Conservation (phyloP, 495 filamentous ascomycete species). For the Penicillium goetzii region DNA sequence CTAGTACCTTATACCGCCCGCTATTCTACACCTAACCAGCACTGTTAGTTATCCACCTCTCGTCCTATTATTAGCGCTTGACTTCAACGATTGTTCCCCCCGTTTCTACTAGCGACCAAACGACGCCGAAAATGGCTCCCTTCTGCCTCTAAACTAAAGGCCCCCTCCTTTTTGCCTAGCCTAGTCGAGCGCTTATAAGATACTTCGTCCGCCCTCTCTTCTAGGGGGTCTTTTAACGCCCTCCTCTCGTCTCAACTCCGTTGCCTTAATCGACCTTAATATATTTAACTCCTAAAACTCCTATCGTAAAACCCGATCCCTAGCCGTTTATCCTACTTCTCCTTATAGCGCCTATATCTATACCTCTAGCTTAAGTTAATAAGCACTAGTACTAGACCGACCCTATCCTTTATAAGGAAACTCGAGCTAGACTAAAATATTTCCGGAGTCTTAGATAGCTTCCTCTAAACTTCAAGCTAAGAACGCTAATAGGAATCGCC, state of each 20-base stretch:
- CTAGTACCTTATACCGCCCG: constrained; percentile 3
- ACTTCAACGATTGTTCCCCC: constrained; percentile 13
- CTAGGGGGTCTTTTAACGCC: constrained; percentile 5
- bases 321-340: constrained; percentile 9
- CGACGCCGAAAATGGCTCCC: constrained; percentile 24
- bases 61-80: constrained; percentile 19
- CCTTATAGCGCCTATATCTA: constrained; percentile 1
- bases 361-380: no score
- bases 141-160: constrained; percentile 10
- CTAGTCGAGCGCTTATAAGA: constrained; percentile 27
- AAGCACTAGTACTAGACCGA: no score
- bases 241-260: background rate
- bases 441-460: no score
- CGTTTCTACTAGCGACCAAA: constrained; percentile 17
- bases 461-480: no score
- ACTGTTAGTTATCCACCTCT: constrained; percentile 17
- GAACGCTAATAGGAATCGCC: no score
- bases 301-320: constrained; percentile 25
- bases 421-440: no score
- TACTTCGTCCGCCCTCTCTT: constrained; percentile 25
- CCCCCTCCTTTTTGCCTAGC: constrained; percentile 13
- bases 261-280: background rate
- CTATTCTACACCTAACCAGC: constrained; percentile 17
- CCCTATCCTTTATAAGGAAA: no score
- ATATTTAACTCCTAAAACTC: background rate